Evolutionary conservation across 176 grass and related monocot genomes (phyloP), one percentile per base, ranked within the genome.

Genomic region (Guadua angustifolia): DNA sequence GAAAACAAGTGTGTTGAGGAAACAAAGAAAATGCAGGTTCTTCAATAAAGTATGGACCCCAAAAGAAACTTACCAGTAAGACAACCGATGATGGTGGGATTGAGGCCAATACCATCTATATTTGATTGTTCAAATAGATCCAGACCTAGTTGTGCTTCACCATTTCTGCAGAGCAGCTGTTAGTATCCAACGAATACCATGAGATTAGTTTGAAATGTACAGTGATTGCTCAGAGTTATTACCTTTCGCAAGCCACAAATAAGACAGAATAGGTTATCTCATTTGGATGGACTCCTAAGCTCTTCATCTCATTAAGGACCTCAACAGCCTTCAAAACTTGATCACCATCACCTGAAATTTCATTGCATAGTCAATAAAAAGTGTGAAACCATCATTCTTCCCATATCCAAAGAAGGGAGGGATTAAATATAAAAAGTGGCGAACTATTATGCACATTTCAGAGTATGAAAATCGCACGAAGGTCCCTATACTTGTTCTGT

Each of bases 191-290:
- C 78, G 42, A 84, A 53, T 52, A 84, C 19, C 72, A 86, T 32
- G 51, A 68, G 75, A 47, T 47, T 47, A 47, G 45, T 82, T 70
- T 40, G 83, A 73, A 85, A 64, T 24, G 26, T 69, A 47, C 21
- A 84, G 46, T 58, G 52, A 38, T 79, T 79, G 44, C 55, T 89
- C 26, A 79, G 32, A 83, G 63, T 35, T 40, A 78, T 86, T 93
- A 98, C 95, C 86, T 98, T 95, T 98, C 93, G 57, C 95, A 98
- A 82, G 87, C 91, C 71, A 95, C 91, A 82, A 91, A 90, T 79
- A 98, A 88, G 36, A 98, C 91, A 14, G 90, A 93, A 85, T 95
- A 98, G 74, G 95, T 98, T 88, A 98, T 98, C 60, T 88, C 84
- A 88, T 98, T 98, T 77, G 95, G 92, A 61, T 40, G 49, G 46